Conservation (phyloP, 352 stramenopile genomes). For the Pythium myriotylum region DNA sequence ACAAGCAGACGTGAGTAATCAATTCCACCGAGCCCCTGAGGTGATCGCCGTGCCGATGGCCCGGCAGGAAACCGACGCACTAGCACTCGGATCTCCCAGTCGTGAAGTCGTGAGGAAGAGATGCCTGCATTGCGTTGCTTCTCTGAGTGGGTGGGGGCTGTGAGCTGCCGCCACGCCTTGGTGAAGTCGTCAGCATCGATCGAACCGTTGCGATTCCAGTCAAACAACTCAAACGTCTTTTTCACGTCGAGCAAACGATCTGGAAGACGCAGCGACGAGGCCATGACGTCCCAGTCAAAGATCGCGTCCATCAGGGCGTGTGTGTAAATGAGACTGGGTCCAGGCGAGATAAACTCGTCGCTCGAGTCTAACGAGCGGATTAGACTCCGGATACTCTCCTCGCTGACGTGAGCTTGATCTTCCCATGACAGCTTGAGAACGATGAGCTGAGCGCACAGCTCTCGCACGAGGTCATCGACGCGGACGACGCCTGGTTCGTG, state of each 20-base stretch:
- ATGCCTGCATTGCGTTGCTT: neutral
- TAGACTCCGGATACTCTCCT: slow-evolving; percentile 9
- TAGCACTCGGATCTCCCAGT: slow-evolving; percentile 51
- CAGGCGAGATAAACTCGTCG: neutral
- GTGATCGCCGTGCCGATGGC: neutral
- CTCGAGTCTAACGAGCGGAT: neutral
- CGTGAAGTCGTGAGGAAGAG: slow-evolving; percentile 16
- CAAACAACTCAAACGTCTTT: slow-evolving; percentile 47
- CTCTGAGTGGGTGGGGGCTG: neutral
- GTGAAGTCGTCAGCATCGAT: slow-evolving; percentile 50
- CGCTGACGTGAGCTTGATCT: neutral
- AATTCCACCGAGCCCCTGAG: slow-evolving; percentile 22
- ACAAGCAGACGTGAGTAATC: slow-evolving; percentile 54
- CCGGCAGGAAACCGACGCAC: slow-evolving; percentile 34
- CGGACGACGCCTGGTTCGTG: slow-evolving; percentile 17
- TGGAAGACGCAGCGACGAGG: slow-evolving; percentile 31
- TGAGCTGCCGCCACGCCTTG: slow-evolving; percentile 44
- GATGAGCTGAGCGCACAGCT: slow-evolving; percentile 9
- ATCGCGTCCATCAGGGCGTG: slow-evolving; percentile 46
- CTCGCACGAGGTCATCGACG: slow-evolving; percentile 3
- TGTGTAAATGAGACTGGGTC: slow-evolving; percentile 24
- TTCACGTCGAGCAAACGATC: slow-evolving; percentile 49
- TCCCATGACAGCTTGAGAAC: slow-evolving; percentile 5
- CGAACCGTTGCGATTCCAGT: slow-evolving; percentile 41
- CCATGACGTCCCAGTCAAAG: slow-evolving; percentile 46